These are phyloP conservation scores for Xylaria sp. DNA, from an alignment of 495 filamentous ascomycete species.

Conservation along the genomic window DNA sequence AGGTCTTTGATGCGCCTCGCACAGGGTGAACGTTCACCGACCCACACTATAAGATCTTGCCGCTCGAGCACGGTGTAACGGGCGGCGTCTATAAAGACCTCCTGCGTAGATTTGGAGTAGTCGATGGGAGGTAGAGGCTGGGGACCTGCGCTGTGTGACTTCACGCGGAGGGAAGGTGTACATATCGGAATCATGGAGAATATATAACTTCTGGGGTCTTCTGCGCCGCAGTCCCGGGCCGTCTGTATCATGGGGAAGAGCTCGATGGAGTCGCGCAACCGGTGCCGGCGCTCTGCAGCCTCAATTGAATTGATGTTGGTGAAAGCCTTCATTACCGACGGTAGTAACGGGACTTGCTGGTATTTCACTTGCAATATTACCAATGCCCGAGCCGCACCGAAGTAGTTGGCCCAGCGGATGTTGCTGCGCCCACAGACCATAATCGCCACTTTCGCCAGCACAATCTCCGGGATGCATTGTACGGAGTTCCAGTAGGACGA, in stretches of 20 bases:
- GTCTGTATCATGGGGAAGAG: constrained; percentile 34
- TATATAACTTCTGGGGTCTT: constrained; percentile 31
- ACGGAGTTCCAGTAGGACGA: constrained; percentile 31
- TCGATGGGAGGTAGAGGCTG: constrained; percentile 34
- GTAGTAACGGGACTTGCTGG: not conserved
- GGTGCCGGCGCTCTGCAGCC: constrained; percentile 25
- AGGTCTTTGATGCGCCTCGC: constrained; percentile 27
- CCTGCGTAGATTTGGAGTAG: constrained; percentile 30
- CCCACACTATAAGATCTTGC: not conserved
- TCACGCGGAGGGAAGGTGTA: constrained; percentile 25
- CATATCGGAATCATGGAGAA: constrained; percentile 34
- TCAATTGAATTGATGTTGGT: constrained; percentile 28
- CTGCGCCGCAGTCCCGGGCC: constrained; percentile 28
- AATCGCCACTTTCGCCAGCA: constrained; percentile 30
- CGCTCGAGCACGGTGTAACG: not conserved
- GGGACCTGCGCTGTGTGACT: constrained; percentile 25
- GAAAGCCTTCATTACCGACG: constrained; percentile 6
- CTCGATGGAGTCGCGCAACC: constrained; percentile 32
- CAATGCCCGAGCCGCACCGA: constrained; percentile 31
- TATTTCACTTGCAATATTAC: constrained; percentile 24
- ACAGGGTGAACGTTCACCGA: not conserved
- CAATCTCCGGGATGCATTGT: constrained; percentile 34
- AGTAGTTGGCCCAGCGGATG: constrained; percentile 32
- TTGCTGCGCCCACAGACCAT: constrained; percentile 34
- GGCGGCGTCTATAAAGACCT: constrained; percentile 8